A percentile compares a stretch with the other conserved stretches of the same genome.
Evolutionary conservation across 2,329 filamentous ascomycete genomes (phyloP).

Genomic region (Emergomyces pasteurianus): DNA sequence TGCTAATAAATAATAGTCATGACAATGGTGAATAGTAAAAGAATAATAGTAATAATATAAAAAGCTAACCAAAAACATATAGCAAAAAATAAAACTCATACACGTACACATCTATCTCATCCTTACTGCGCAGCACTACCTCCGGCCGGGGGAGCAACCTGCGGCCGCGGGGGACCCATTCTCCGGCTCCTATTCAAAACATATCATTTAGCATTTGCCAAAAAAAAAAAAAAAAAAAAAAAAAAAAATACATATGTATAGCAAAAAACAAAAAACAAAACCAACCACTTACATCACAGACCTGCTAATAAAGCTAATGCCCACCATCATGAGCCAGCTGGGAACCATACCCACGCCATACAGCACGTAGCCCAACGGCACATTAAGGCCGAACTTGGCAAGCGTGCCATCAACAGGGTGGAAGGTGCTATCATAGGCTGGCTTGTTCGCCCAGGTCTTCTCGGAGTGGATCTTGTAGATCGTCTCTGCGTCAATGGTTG

Average conservation of each 20-base stretch:
- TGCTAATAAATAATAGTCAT: neutral
- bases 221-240: slow-evolving; percentile 2
- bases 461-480: slow-evolving; percentile 46
- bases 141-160: slow-evolving; percentile 10
- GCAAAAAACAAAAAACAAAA: neutral
- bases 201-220: slow-evolving; percentile 5
- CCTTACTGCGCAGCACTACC: slow-evolving; percentile 13
- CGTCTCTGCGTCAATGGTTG: slow-evolving; percentile 43
- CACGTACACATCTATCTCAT: neutral
- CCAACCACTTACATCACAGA: slow-evolving; percentile 52
- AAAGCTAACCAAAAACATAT: neutral
- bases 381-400: slow-evolving; percentile 40
- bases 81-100: neutral
- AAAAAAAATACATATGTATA: neutral
- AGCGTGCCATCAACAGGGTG: slow-evolving; percentile 50
- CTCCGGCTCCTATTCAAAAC: slow-evolving; percentile 17
- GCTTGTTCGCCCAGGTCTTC: slow-evolving; percentile 41
- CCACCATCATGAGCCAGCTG: slow-evolving; percentile 54
- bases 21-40: neutral
- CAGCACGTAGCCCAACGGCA: slow-evolving; percentile 45
- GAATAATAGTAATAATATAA: neutral
- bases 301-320: slow-evolving; percentile 48
- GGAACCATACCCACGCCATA: slow-evolving; percentile 47
- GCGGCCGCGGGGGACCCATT: slow-evolving; percentile 8
- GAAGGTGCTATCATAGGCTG: slow-evolving; percentile 45